These are phyloP conservation scores for Albifimbria verrucaria DNA, from an alignment of 2,329 filamentous ascomycete species.

Conservation along the genomic window DNA sequence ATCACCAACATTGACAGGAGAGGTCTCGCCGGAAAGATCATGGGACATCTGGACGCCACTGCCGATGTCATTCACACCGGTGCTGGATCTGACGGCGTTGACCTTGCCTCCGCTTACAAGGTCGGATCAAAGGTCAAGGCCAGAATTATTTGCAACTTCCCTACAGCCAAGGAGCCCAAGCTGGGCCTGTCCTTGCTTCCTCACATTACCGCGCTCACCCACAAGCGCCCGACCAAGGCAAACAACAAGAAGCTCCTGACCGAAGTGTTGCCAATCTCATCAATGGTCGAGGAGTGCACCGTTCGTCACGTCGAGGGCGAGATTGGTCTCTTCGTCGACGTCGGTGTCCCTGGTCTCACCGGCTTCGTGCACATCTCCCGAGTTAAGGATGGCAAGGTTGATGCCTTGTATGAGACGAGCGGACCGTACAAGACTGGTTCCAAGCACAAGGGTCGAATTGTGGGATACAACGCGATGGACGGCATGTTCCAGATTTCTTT, in stretches of 20 bases:
- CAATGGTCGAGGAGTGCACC: constrained; percentile 72
- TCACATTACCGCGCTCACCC: constrained; percentile 68
- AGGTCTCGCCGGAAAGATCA: constrained; percentile 84
- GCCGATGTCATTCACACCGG: constrained; percentile 90
- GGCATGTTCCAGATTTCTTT: constrained; percentile 83
- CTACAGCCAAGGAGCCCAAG: constrained; percentile 73
- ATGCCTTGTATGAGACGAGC: constrained; percentile 70
- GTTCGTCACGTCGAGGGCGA: constrained; percentile 76
- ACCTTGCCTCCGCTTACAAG: constrained; percentile 76
- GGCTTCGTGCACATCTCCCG: constrained; percentile 95
- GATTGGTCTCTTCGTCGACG: constrained; percentile 76
- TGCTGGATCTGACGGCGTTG: constrained; percentile 62
- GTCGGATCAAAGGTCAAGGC: constrained; percentile 80
- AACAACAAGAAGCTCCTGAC: constrained; percentile 47
- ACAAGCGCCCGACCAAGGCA: constrained; percentile 34
- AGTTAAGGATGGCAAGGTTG: constrained; percentile 85
- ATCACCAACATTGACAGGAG: constrained; percentile 70
- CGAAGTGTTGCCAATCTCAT: constrained; percentile 65
- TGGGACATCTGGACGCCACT: constrained; percentile 87
- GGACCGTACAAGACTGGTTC: constrained; percentile 78
- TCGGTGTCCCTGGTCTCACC: constrained; percentile 61
- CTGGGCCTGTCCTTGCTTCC: constrained; percentile 84
- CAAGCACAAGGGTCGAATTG: constrained; percentile 74
- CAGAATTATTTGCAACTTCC: constrained; percentile 84
- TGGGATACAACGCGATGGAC: constrained; percentile 85